Conservation (phyloP, 176 grass and related monocot genomes). For the Carex kokanica region DNA sequence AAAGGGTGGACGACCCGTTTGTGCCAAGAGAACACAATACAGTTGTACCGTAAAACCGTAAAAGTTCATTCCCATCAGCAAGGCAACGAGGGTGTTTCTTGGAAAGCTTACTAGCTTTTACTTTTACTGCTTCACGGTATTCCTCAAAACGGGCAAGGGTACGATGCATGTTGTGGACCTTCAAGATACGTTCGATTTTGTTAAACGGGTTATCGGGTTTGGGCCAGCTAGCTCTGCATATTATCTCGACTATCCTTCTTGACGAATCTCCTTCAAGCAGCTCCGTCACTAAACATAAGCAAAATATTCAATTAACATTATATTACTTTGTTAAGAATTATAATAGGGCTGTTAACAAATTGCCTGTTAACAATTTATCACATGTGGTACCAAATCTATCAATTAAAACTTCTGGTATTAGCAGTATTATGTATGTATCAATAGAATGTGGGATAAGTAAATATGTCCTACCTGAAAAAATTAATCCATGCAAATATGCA, state of each 20-base stretch:
- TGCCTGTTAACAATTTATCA: not conserved
- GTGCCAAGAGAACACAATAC: constrained; percentile 53
- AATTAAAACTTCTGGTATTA: not conserved
- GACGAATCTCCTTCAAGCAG: constrained; percentile 54
- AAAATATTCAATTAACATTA: not conserved
- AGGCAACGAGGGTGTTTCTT: constrained; percentile 76
- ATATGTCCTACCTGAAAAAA: not conserved
- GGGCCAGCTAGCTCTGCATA: constrained; percentile 56
- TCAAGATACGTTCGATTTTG: constrained; percentile 49
- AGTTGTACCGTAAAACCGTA: constrained; percentile 66
- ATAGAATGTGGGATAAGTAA: not conserved
- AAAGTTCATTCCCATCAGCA: constrained; percentile 84
- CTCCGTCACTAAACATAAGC: constrained; percentile 46
- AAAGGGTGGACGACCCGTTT: constrained; percentile 43
- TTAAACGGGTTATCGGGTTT: constrained; percentile 38
- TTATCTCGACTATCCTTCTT: constrained; percentile 71
- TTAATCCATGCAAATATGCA: not conserved
- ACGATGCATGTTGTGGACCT: constrained; percentile 59
- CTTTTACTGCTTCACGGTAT: constrained; percentile 57
- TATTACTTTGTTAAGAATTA: not conserved
- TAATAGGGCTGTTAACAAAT: not conserved
- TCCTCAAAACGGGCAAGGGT: constrained; percentile 55
- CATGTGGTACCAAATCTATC: not conserved
- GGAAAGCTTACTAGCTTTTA: constrained; percentile 38
- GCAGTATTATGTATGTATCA: not conserved